A percentile compares a stretch with the other conserved stretches of the same genome.
phyloP scores from a whole-genome alignment of 1,284 basidiomycete species.

The Apiotrichum akiyoshidainum region DNA sequence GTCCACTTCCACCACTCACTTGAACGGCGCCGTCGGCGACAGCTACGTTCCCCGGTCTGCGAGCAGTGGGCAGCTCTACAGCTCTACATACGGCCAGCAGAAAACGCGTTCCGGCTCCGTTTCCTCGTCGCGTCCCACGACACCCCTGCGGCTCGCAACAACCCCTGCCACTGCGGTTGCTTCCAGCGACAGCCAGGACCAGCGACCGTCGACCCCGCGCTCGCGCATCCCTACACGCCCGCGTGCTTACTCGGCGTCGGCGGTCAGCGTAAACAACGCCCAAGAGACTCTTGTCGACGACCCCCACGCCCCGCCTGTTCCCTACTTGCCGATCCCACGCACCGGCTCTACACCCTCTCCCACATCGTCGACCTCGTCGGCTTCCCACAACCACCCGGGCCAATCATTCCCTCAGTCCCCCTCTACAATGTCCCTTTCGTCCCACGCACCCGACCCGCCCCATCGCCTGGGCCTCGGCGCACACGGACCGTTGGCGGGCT shows the following conservation, averaged over 20 bases:
- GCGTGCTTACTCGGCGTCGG: slow-evolving; percentile 13
- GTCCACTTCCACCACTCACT: neutral
- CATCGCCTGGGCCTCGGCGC: slow-evolving; percentile 7
- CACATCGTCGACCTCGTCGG: neutral
- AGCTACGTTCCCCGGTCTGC: neutral
- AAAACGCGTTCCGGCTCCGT: neutral
- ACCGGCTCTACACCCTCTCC: neutral
- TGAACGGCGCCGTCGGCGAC: neutral
- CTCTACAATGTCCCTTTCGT: slow-evolving; percentile 13
- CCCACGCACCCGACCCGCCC: slow-evolving; percentile 14
- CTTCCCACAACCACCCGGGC: neutral
- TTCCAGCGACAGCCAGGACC: too few relatives aligned
- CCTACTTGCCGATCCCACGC: neutral
- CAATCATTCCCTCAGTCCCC: slow-evolving; percentile 3
- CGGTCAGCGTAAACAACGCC: slow-evolving; percentile 1
- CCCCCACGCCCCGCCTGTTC: neutral
- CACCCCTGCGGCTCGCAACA: neutral
- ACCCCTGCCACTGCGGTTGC: neutral
- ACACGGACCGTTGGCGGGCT: neutral
- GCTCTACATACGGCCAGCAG: neutral
- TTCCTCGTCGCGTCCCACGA: neutral
- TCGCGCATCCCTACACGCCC: slow-evolving; percentile 17
- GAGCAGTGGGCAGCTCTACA: neutral
- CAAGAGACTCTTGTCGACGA: slow-evolving; percentile 10
- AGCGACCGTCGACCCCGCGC: slow-evolving; percentile 4